Conservation (phyloP, 768 basidiomycete species). For the Russula vinacea region DNA sequence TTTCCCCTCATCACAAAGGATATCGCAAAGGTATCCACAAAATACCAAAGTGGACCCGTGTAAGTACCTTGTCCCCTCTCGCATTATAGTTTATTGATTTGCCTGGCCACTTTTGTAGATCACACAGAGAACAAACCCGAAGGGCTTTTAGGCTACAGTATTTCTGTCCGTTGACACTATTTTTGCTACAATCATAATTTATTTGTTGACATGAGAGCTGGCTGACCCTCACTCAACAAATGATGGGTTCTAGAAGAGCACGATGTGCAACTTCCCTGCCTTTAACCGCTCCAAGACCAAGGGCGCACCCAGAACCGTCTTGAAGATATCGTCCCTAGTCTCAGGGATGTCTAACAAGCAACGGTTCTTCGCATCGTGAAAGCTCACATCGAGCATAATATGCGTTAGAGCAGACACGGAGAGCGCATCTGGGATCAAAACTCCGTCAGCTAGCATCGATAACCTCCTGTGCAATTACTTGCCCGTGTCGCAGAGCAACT, state of each 20-base stretch:
- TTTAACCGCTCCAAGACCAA: constrained; percentile 59
- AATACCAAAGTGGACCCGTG: constrained; percentile 95
- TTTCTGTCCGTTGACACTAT: neutral
- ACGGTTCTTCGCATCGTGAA: constrained; percentile 72
- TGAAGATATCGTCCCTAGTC: constrained; percentile 78
- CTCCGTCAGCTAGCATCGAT: constrained; percentile 5
- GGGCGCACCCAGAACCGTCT: constrained; percentile 61
- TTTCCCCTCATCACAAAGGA: constrained; percentile 60
- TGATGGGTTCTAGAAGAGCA: constrained; percentile 56
- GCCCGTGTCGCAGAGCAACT: constrained; percentile 74
- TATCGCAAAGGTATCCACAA: constrained; percentile 97
- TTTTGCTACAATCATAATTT: constrained; percentile 10
- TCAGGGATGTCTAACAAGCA: constrained; percentile 79
- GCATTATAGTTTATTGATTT: neutral
- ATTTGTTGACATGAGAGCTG: constrained; percentile 1
- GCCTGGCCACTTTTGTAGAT: constrained; percentile 46
- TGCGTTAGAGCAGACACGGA: constrained; percentile 73
- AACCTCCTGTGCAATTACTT: constrained; percentile 29
- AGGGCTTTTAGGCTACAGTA: constrained; percentile 63
- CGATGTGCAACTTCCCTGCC: constrained; percentile 74
- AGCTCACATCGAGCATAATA: constrained; percentile 75
- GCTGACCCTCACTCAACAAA: neutral
- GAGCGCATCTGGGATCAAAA: constrained; percentile 57
- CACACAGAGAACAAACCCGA: constrained; percentile 83
- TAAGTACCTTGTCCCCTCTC: constrained; percentile 39